Evolutionary conservation across 129 eudicot species (phyloP).

Genomic region (Arctium minus): DNA sequence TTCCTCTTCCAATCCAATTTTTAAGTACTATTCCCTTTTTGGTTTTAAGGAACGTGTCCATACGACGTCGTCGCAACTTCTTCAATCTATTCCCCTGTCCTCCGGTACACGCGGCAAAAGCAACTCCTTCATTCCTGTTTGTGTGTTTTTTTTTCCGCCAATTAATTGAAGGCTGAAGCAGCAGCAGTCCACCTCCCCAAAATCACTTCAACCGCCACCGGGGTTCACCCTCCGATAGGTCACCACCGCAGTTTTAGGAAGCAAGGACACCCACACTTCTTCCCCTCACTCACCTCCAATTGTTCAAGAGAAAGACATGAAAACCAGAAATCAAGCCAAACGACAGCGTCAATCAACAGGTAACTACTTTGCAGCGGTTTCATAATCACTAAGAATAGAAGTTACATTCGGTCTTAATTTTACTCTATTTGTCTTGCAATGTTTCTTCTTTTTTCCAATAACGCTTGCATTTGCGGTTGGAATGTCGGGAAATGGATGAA

Average conservation of each 20-base stretch:
- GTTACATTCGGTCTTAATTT: background rate
- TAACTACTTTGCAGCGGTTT: slow-evolving; percentile 8
- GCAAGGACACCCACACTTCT: background rate
- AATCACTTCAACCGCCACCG: slow-evolving; percentile 23
- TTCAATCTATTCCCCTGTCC: no score
- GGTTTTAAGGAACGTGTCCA: no score
- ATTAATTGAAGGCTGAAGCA: background rate
- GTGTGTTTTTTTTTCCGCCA: slow-evolving; percentile 11
- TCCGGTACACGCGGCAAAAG: background rate
- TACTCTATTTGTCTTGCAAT: background rate
- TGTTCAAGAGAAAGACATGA: slow-evolving; percentile 36
- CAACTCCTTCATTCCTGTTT: slow-evolving; percentile 4
- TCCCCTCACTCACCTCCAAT: background rate
- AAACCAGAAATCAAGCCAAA: slow-evolving; percentile 66
- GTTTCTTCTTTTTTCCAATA: background rate
- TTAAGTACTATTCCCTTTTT: no score
- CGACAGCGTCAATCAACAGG: slow-evolving; percentile 38
- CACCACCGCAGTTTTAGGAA: background rate
- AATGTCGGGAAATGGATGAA: background rate
- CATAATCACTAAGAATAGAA: background rate
- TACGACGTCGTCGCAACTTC: no score
- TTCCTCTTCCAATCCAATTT: no score
- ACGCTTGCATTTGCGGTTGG: background rate
- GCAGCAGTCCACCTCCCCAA: slow-evolving; percentile 1
- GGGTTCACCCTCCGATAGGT: background rate